Percentiles rank a stretch among this genome's conserved stretches.
These are phyloP conservation scores for Trichoderma oligosporum DNA, from an alignment of 2,329 filamentous ascomycete species.

Conservation along the genomic window DNA sequence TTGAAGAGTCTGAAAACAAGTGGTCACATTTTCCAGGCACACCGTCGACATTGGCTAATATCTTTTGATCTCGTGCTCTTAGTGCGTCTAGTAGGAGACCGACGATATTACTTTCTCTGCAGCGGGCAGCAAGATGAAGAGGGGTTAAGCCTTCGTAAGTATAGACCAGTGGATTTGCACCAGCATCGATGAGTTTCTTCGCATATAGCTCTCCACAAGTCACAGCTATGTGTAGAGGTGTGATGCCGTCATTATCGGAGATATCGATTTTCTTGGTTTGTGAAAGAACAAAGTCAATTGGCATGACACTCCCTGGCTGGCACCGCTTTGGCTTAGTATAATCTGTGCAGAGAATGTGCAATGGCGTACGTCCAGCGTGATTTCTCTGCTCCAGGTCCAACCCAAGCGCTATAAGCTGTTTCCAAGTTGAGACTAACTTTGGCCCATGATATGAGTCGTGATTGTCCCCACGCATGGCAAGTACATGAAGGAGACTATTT, in stretches of 20 bases:
- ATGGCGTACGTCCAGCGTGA: slow-evolving; percentile 23
- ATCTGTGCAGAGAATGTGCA: slow-evolving; percentile 24
- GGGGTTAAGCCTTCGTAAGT: slow-evolving; percentile 35
- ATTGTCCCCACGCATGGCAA: slow-evolving; percentile 4
- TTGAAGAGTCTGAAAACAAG: not conserved
- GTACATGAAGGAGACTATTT: slow-evolving; percentile 26
- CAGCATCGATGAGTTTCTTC: slow-evolving; percentile 32
- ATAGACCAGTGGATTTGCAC: slow-evolving; percentile 32
- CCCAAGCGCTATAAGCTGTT: slow-evolving; percentile 18
- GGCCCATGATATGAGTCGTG: not conserved
- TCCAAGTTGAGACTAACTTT: slow-evolving; percentile 17
- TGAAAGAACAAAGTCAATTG: slow-evolving; percentile 22
- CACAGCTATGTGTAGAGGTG: slow-evolving; percentile 27
- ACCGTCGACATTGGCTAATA: not conserved
- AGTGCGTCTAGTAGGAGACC: slow-evolving; percentile 26
- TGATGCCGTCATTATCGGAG: slow-evolving; percentile 19
- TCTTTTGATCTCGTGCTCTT: not conserved
- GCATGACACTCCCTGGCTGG: not conserved
- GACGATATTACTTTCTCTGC: slow-evolving; percentile 32
- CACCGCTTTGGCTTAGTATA: not conserved
- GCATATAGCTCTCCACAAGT: slow-evolving; percentile 25
- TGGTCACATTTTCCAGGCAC: no score
- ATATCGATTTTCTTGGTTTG: slow-evolving; percentile 18
- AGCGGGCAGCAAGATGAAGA: slow-evolving; percentile 38
- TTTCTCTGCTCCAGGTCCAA: slow-evolving; percentile 23